Base-by-base conservation (phyloP, 1,284 basidiomycete species). In the Cryptococcus wingfieldii region DNA sequence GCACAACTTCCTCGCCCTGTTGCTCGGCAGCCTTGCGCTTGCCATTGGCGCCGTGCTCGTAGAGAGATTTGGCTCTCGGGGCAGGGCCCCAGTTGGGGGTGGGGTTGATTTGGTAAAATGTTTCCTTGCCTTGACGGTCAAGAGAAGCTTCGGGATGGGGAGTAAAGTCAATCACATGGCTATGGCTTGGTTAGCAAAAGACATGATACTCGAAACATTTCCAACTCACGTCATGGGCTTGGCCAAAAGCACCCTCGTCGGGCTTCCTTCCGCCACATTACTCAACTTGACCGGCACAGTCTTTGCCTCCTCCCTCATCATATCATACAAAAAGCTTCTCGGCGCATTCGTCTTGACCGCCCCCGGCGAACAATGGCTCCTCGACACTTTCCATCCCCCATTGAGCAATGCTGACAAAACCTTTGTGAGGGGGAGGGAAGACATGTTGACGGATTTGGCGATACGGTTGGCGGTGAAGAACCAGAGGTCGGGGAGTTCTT, bases 41-140 rank as follows among this genome's bases (percentile, higher is more conserved):
- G 31, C 31, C 31, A 34, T 34, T 34, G 31, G 31, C 31, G 31
- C 31, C 31, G 10, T 34, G 31, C 25, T 49, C 47, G 43, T 38
- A 44, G 2, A 55, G 51, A 44, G 47, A 65, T 47, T 65, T 70
- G 0, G 73, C 72, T 51, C 69, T 56, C 0, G 70, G 59, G 5
- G 65, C 77, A 0, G 95, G 95, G 0, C 95, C 95, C 95, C 95
- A 98, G 71, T 96, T 84, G 2, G 87, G 83, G 41, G 85, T 82
- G 3, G 95, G 95, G 72, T 97, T 98, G 65, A 84, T 82, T 77
- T 96, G 95, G 77, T 98, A 98, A 48, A 90, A 83, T 0, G 94
- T 89, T 8, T 92, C 78, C 67, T 90, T 90, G 18, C 65, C 69
- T 38, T 55, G 54, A 49, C 58, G 58, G 23, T 72, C 70, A 27